Conservation (phyloP, 805 yeast species). For the Ogataea thermomethanolica region DNA sequence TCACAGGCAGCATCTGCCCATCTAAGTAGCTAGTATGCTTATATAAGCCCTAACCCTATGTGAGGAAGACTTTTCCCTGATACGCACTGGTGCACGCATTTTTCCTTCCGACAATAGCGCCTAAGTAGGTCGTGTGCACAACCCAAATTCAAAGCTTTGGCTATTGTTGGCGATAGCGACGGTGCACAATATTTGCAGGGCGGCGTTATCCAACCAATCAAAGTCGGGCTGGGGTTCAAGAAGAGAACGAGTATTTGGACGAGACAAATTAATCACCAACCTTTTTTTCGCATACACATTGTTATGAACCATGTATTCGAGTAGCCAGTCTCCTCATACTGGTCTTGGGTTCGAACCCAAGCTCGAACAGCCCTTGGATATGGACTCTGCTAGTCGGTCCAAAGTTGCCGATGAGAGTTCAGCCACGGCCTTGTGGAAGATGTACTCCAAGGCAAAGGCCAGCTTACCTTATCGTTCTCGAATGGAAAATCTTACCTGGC, state of each 20-base stretch:
- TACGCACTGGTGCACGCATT: not conserved
- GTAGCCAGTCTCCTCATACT: constrained; percentile 12
- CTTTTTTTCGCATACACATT: not conserved
- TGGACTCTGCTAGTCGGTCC: constrained; percentile 6
- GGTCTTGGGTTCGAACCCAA: constrained; percentile 8
- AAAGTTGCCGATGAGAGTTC: constrained; percentile 35
- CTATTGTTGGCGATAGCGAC: constrained; percentile 3
- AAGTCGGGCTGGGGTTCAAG: not conserved
- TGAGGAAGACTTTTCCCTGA: not conserved
- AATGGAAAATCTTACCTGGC: constrained; percentile 84
- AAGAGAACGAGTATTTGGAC: constrained; percentile 6
- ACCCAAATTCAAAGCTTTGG: not conserved
- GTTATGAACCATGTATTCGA: constrained; percentile 13
- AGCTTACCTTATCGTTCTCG: constrained; percentile 70
- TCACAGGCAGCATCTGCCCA: constrained; percentile 16
- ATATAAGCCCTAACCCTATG: not conserved
- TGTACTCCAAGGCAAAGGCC: constrained; percentile 75
- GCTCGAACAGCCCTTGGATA: constrained; percentile 5
- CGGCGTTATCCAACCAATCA: constrained; percentile 18
- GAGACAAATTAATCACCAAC: constrained; percentile 1
- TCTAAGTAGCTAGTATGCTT: constrained; percentile 4
- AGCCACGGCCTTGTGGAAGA: constrained; percentile 65
- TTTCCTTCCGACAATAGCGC: too few relatives aligned
- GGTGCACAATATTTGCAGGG: constrained; percentile 5
- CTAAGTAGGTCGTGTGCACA: too few relatives aligned